Percentiles rank a stretch among this genome's conserved stretches.
These are phyloP conservation scores for Talaromyces sp. DNA, from an alignment of 2,329 filamentous ascomycete species.

Conservation along the genomic window DNA sequence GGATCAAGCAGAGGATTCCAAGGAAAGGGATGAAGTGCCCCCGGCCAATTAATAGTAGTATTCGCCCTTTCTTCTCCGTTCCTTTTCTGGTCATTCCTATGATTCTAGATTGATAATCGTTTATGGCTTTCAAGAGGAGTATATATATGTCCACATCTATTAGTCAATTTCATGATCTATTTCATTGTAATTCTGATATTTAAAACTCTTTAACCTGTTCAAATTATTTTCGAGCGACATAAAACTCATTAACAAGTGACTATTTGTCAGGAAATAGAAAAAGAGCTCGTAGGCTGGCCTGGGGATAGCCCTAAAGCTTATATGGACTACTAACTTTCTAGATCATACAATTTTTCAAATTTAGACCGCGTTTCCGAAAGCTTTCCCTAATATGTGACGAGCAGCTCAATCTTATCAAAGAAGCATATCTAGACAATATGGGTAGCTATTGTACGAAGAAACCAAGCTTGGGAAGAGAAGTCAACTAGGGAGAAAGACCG, in stretches of 20 bases:
- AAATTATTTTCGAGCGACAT: not conserved
- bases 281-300: too few relatives aligned
- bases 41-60: not conserved
- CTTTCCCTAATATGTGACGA: too few relatives aligned
- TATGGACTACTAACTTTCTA: too few relatives aligned
- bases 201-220: not conserved
- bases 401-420: too few relatives aligned
- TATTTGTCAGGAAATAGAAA: not conserved
- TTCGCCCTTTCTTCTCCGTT: not conserved
- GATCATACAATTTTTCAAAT: too few relatives aligned
- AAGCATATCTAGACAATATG: too few relatives aligned
- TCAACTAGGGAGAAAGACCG: too few relatives aligned
- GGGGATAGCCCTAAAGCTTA: too few relatives aligned
- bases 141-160: not conserved
- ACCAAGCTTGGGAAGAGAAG: too few relatives aligned
- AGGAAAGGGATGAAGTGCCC: not conserved
- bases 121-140: not conserved
- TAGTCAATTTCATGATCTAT: too few relatives aligned
- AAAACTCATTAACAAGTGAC: not conserved
- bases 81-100: not conserved
- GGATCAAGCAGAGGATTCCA: not conserved
- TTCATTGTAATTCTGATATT: not conserved
- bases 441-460: too few relatives aligned
- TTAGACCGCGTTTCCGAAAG: too few relatives aligned
- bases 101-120: not conserved